These are phyloP conservation scores for Annulohypoxylon nitens DNA, from an alignment of 495 filamentous ascomycete genomes.

Conservation along the genomic window DNA sequence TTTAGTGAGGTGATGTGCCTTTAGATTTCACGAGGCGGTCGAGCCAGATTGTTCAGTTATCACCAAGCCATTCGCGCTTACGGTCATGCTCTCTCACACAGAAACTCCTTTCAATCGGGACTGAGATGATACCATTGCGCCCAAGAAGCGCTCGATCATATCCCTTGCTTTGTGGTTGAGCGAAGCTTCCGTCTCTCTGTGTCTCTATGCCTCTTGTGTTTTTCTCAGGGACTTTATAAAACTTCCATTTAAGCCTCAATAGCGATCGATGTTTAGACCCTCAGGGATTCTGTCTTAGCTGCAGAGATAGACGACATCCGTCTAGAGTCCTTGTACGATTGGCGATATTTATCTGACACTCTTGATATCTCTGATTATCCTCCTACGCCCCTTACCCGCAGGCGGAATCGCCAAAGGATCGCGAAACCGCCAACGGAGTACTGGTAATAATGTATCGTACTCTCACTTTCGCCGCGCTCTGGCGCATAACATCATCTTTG, in stretches of 20 bases:
- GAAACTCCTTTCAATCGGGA: conserved; percentile 25
- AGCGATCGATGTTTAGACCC: conserved; percentile 15
- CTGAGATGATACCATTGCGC: conserved; percentile 25
- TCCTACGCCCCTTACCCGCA: conserved; percentile 13
- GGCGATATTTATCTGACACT: conserved; percentile 1
- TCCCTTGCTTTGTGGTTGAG: conserved; percentile 40
- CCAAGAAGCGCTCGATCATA: conserved; percentile 33
- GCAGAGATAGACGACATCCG: conserved; percentile 16
- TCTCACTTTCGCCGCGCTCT: conserved; percentile 40
- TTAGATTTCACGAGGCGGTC: conserved; percentile 31
- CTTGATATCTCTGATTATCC: conserved; percentile 5
- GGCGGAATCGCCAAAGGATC: not conserved
- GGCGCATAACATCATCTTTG: conserved; percentile 51
- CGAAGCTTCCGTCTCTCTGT: conserved; percentile 1
- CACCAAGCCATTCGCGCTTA: conserved; percentile 45
- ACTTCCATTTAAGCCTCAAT: conserved; percentile 29
- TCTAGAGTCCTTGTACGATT: conserved; percentile 20
- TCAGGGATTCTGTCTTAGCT: conserved; percentile 28
- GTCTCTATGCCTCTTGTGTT: not conserved
- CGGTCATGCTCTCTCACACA: not conserved
- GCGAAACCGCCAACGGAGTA: not conserved
- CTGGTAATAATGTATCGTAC: conserved; percentile 19
- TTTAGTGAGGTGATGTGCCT: conserved; percentile 43
- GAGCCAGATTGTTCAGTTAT: conserved; percentile 33
- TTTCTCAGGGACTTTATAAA: conserved; percentile 31